phyloP scores from a whole-genome alignment of 768 basidiomycete species.

The Russula virescens region DNA sequence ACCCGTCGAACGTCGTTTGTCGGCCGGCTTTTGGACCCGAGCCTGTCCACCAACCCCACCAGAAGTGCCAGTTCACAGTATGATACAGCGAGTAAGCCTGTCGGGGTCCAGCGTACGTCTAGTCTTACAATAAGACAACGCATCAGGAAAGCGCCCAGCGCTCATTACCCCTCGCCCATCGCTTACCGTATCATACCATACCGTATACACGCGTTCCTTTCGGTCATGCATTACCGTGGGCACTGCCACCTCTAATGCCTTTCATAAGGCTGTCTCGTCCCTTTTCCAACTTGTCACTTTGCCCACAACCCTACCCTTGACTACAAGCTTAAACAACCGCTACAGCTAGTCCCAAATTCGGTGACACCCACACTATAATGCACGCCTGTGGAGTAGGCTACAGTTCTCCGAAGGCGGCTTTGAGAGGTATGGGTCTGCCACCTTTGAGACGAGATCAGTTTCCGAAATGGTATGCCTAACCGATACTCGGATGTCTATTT shows the following conservation, averaged over 20 bases:
- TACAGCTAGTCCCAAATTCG: neutral
- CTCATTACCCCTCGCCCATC: too few species aligned
- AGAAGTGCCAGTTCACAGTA: too few species aligned
- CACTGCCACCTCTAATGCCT: neutral
- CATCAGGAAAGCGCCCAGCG: too few species aligned
- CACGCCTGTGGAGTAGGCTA: neutral
- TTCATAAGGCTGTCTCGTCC: neutral
- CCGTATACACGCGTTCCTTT: neutral
- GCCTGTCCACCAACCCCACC: too few species aligned
- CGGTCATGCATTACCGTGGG: neutral
- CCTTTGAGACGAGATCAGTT: neutral
- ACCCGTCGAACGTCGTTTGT: too few species aligned
- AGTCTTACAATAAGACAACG: too few species aligned
- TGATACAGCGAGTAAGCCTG: too few species aligned
- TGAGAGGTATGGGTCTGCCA: constrained; percentile 4
- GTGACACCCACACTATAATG: neutral
- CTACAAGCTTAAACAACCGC: neutral
- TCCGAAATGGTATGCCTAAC: neutral
- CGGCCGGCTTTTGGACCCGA: too few species aligned
- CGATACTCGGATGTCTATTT: neutral
- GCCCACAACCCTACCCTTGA: too few species aligned
- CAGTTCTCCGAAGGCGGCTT: neutral
- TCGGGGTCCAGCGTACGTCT: too few species aligned
- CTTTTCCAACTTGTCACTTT: neutral
- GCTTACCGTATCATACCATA: too few species aligned